These are phyloP conservation scores for Ustilago sp. DNA, from an alignment of 1,284 basidiomycete genomes.

Conservation along the genomic window DNA sequence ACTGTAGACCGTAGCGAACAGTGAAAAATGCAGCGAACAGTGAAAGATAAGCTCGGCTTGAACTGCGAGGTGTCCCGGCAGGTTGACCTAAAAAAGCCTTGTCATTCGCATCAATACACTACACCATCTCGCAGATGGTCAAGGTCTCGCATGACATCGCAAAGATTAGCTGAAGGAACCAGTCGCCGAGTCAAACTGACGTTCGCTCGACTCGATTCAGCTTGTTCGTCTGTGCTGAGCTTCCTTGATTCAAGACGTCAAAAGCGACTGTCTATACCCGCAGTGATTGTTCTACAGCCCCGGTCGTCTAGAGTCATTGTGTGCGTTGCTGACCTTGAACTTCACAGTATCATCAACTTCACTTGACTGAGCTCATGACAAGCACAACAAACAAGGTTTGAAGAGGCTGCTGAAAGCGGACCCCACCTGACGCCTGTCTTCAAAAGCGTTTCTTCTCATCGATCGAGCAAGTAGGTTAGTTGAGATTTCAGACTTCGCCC, in stretches of 20 bases:
- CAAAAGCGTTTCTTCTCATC: no score
- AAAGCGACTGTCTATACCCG: no score
- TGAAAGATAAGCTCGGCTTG: background rate
- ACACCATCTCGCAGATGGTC: background rate
- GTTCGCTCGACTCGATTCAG: no score
- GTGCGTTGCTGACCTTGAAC: conserved; percentile 1
- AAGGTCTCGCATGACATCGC: conserved; percentile 1
- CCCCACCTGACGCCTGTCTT: no score
- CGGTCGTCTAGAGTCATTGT: background rate
- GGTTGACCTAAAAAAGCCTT: conserved; percentile 3
- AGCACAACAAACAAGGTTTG: background rate
- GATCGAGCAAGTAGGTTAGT: background rate
- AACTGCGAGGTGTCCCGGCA: background rate
- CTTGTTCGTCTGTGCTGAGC: background rate
- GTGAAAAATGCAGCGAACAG: background rate
- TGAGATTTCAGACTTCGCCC: no score
- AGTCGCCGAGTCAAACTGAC: background rate
- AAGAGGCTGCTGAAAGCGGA: no score
- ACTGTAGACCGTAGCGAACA: background rate
- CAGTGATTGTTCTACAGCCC: background rate
- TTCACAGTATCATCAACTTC: background rate
- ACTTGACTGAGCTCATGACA: background rate
- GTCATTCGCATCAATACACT: background rate
- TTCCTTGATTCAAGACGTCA: background rate
- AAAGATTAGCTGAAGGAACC: conserved; percentile 10